Conservation (phyloP, 495 filamentous ascomycete species). For the Aspergillus olivimuriae region DNA sequence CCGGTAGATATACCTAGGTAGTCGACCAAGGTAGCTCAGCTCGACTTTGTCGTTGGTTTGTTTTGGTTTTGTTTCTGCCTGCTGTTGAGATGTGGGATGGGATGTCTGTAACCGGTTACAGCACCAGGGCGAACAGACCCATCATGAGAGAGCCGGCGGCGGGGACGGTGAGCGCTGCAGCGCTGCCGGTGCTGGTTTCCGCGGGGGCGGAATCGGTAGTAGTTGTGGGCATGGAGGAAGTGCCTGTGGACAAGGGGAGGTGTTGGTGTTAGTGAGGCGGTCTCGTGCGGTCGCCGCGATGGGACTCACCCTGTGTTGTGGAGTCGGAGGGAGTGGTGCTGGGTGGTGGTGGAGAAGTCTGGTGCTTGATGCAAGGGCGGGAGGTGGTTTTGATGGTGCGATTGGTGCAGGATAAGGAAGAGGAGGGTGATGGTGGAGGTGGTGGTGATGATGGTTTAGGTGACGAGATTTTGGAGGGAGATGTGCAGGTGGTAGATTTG, state of each 20-base stretch:
- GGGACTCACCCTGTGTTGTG: conserved; percentile 1
- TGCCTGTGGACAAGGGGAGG: neutral
- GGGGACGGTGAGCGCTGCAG: conserved; percentile 19
- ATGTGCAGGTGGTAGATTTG: too few relatives aligned
- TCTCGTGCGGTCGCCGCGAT: neutral
- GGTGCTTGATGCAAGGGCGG: conserved; percentile 2
- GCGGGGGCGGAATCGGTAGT: conserved; percentile 2
- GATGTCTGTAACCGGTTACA: too few relatives aligned
- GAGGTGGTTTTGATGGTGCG: conserved; percentile 7
- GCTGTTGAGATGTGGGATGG: too few relatives aligned
- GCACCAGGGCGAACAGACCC: conserved; percentile 9
- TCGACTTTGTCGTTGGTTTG: neutral
- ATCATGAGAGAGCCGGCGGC: conserved; percentile 14
- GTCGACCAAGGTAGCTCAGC: neutral
- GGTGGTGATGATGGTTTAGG: conserved; percentile 2
- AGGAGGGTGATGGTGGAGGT: conserved; percentile 3
- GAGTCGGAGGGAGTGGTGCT: conserved; percentile 4
- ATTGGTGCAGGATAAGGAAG: conserved; percentile 5
- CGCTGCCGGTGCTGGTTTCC: conserved; percentile 6
- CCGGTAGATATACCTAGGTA: too few relatives aligned
- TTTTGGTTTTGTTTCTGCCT: neutral
- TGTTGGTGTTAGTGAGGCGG: neutral
- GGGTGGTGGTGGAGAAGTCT: conserved; percentile 6
- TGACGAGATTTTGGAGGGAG: too few relatives aligned
- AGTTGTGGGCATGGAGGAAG: conserved; percentile 8